These are phyloP conservation scores for Kodamaea anthophila DNA, from an alignment of 1,139 yeast genomes.

Conservation along the genomic window DNA sequence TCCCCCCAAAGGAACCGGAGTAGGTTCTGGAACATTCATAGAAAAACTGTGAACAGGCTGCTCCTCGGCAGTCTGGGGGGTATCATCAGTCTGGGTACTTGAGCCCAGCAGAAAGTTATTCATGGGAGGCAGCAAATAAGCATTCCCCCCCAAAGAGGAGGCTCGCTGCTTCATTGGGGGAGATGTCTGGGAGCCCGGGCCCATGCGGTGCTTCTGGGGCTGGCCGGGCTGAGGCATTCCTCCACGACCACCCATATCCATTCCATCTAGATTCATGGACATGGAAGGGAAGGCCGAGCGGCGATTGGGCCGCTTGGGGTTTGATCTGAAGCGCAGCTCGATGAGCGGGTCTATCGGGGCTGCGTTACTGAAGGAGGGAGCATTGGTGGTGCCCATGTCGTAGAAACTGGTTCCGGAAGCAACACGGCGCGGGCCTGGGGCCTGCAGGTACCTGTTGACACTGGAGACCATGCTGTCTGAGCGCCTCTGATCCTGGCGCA, in stretches of 20 bases:
- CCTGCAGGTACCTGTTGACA: constrained; percentile 12
- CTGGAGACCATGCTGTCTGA: constrained; percentile 11
- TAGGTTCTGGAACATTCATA: constrained; percentile 4
- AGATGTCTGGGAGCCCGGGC: constrained; percentile 6
- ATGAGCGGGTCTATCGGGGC: constrained; percentile 25
- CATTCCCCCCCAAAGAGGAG: constrained; percentile 1
- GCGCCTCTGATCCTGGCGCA: constrained; percentile 10
- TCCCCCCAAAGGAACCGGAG: constrained; percentile 33
- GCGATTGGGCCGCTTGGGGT: constrained; percentile 28
- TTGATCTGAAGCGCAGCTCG: constrained; percentile 22
- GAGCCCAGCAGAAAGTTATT: constrained; percentile 22
- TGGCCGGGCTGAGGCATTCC: constrained; percentile 40
- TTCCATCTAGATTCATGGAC: constrained; percentile 28
- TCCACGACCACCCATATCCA: constrained; percentile 47
- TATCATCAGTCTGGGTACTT: constrained; percentile 25
- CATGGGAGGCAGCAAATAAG: constrained; percentile 25
- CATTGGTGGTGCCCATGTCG: constrained; percentile 6
- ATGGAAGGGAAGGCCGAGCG: constrained; percentile 32
- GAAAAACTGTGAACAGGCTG: constrained; percentile 3
- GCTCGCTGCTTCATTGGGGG: constrained; percentile 10
- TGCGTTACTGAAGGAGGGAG: constrained; percentile 14
- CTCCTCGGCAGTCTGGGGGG: constrained; percentile 21
- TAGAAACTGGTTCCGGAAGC: constrained; percentile 13
- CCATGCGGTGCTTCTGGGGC: constrained; percentile 12
- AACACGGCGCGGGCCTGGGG: constrained; percentile 9